These are phyloP conservation scores for Vicia faba DNA, from an alignment of 306 rosid genomes.

Conservation along the genomic window DNA sequence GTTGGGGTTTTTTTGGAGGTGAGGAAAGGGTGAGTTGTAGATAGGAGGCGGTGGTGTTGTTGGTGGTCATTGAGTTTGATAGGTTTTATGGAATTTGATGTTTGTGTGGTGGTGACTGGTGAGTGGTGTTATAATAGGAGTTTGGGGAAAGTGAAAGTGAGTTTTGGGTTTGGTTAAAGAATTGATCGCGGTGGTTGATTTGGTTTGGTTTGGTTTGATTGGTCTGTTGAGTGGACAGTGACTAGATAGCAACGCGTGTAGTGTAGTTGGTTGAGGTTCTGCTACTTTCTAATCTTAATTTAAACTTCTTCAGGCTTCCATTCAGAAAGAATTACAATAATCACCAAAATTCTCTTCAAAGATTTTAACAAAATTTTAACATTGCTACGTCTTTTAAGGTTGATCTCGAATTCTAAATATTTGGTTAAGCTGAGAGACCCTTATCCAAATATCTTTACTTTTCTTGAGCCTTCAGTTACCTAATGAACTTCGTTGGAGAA, in stretches of 20 bases:
- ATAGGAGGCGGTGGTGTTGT: neutral
- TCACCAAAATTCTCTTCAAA: too few relatives aligned
- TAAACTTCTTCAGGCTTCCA: too few relatives aligned
- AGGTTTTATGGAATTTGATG: neutral
- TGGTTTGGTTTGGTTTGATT: neutral
- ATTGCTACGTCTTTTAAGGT: too few relatives aligned
- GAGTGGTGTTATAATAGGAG: neutral
- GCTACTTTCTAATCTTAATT: neutral
- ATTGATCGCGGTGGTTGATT: slow-evolving; percentile 19
- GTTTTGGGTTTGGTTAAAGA: slow-evolving; percentile 1
- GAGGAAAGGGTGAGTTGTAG: slow-evolving; percentile 20
- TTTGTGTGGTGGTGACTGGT: neutral
- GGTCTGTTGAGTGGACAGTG: slow-evolving; percentile 19
- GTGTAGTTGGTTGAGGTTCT: neutral
- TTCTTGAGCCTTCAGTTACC: too few relatives aligned
- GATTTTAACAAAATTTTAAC: too few relatives aligned
- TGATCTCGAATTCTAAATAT: too few relatives aligned
- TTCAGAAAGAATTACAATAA: too few relatives aligned
- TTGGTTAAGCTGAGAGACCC: too few relatives aligned
- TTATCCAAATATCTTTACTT: too few relatives aligned
- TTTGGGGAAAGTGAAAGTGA: neutral
- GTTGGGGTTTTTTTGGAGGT: slow-evolving; percentile 50
- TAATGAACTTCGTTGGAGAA: too few relatives aligned
- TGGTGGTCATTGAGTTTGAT: neutral
- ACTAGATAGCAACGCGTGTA: neutral